Evolutionary conservation across 768 basidiomycete genomes (phyloP), one percentile per base, ranked within the genome.

Genomic region (Candolleomyces aberdarensis): DNA sequence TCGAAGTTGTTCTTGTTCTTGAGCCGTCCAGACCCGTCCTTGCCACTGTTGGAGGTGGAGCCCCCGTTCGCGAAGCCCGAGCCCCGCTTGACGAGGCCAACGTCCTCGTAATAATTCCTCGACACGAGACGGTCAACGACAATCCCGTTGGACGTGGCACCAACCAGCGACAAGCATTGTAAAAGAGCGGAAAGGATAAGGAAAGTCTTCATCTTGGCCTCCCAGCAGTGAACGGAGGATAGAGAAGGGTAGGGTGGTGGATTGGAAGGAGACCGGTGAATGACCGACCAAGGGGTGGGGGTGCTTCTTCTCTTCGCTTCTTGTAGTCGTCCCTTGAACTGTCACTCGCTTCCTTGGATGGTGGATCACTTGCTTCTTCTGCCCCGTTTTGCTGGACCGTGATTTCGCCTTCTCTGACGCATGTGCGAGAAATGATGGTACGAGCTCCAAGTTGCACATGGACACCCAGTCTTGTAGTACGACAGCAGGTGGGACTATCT

Each of bases 101-200:
- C n/a, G 20, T 51, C 15, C 31, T 57, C 60, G 20, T 56, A 43
- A 59, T 70, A 64, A 10, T 62, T 61, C 26, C 58, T 66, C 3
- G 72, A 73, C 11, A 69, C 64, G 3, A 73, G 64, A 17, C 68
- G 57, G 56, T 71, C 69, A 43, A 67, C 67, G 10, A 41, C 40
- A 19, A 58, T 48, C n/a, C 60, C 44, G n/a, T 58, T 60, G 3
- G 62, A 44, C 15, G 31, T 40, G n/a, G 54, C 54, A 56, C 13
- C 40, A n/a, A 20, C 54, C 9, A 56, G 39, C 54, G 22, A 36
- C n/a, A 40, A 26, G 10, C 39, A 3, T 8, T 31, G 41, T 13
- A 56, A 36, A 14, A 56, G 32, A 36, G 54, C 40, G 39, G 54
- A 56, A 13, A 56, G 19, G 54, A 56, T 14, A n/a, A 56, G 17